These are phyloP conservation scores for Corchorus capsularis DNA, from an alignment of 345 rosid species.

Conservation along the genomic window DNA sequence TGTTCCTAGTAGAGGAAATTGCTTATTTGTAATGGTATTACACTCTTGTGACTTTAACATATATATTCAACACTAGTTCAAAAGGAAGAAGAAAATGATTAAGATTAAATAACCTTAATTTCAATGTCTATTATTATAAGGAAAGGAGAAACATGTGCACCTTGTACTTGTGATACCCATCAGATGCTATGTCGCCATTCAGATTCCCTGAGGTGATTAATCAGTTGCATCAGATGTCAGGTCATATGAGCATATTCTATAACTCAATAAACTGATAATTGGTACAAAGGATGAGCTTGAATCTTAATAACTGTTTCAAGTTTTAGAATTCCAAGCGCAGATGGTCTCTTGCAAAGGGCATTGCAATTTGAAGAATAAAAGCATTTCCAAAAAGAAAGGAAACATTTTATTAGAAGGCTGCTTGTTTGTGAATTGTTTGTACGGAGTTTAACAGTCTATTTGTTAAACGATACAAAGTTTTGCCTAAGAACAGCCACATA, in stretches of 20 bases:
- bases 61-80: neutral
- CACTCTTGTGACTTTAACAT: too few species aligned
- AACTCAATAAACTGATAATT: neutral
- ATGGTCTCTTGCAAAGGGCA: neutral
- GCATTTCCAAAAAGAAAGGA: neutral
- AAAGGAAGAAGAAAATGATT: neutral
- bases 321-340: neutral
- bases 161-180: slow-evolving; percentile 60
- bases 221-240: neutral
- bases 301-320: neutral
- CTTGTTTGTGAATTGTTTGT: neutral
- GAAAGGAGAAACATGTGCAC: slow-evolving; percentile 23
- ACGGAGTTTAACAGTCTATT: too few species aligned
- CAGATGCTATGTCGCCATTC: slow-evolving; percentile 41
- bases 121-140: neutral
- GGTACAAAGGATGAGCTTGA: neutral
- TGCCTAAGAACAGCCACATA: too few species aligned
- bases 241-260: too few species aligned
- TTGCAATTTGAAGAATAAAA: neutral
- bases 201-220: slow-evolving; percentile 26
- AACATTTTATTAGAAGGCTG: too few species aligned
- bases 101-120: neutral
- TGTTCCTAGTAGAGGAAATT: too few species aligned
- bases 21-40: too few species aligned
- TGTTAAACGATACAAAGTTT: too few species aligned